Evolutionary conservation across 345 rosid species (phyloP), one percentile per base, ranked within the genome.

Genomic region (Eutrema yunnanense): DNA sequence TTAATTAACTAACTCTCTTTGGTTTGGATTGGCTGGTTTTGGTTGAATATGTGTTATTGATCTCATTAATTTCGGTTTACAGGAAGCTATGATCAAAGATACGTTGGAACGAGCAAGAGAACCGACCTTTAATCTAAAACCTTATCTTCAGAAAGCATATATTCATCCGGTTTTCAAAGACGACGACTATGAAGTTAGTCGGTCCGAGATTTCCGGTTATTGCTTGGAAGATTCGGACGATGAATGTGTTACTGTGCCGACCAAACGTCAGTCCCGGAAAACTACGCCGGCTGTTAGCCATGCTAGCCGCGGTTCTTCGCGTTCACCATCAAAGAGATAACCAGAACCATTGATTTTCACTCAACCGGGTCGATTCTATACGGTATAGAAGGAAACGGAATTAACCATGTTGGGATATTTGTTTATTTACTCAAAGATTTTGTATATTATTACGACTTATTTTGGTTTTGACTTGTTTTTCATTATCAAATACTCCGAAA

Each of bases 61-160:
- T 44, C n/a, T 77, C 9, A 9, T n/a, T 9, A 19, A 16, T 27
- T 2, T 5, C 5, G 58, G 58, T 81, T 77, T 67, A 7, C 84
- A 93, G 98, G 98, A 93, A 76, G 98, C 98, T 27, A 91, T 84
- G 97, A 82, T 85, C 84, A 94, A 89, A 76, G 98, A 94, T 64
- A 94, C 96, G 0, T 70, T 94, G 73, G 98, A 94, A 65, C 82
- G 62, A 8, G 92, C 89, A 0, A 84, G 88, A 82, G 98, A 91
- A 27, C 98, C 98, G 0, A 81, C 78, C 77, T 49, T 89, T 27
- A 86, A 91, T 62, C 60, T 89, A 74, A 91, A 86, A 82, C 69
- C 84, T 8, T 94, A 84, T 64, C 95, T 94, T 67, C 86, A 86
- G 51, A 80, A 79, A n/a, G 92, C 96, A 2, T 94, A 91, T 36